These are phyloP conservation scores for Withania somnifera DNA, from an alignment of 305 asterid species.

Conservation along the genomic window DNA sequence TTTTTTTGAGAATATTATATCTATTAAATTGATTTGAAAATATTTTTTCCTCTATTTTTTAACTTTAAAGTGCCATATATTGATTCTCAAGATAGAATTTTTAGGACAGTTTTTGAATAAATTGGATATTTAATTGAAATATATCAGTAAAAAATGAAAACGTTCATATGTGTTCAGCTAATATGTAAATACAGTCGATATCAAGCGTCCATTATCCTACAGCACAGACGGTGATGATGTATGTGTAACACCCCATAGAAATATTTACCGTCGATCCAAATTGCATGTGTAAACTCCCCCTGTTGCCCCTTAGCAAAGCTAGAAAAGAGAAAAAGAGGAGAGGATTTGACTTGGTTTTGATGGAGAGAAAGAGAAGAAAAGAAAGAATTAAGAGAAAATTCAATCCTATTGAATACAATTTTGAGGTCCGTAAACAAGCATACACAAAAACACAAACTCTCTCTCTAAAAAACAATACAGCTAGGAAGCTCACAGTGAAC, in stretches of 20 bases:
- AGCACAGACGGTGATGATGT: background rate
- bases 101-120: too few relatives aligned
- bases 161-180: too few relatives aligned
- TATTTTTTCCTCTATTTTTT: too few relatives aligned
- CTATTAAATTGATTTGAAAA: too few relatives aligned
- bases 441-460: background rate
- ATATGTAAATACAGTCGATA: background rate
- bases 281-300: background rate
- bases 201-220: background rate
- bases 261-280: background rate
- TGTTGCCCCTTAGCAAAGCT: too few relatives aligned
- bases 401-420: slow-evolving; percentile 30
- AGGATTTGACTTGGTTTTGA: slow-evolving; percentile 20
- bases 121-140: too few relatives aligned
- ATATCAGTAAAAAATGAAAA: too few relatives aligned
- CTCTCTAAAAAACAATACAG: background rate
- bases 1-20: too few relatives aligned
- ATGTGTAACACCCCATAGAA: background rate
- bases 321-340: background rate
- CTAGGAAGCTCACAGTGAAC: background rate
- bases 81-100: too few relatives aligned
- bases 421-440: slow-evolving; percentile 44
- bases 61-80: too few relatives aligned
- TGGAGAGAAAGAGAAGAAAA: background rate
- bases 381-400: slow-evolving; percentile 11